A percentile compares a stretch with the other conserved stretches of the same genome.
Evolutionary conservation across 2,329 filamentous ascomycete genomes (phyloP).

Genomic region (Calonectria leucothoes): DNA sequence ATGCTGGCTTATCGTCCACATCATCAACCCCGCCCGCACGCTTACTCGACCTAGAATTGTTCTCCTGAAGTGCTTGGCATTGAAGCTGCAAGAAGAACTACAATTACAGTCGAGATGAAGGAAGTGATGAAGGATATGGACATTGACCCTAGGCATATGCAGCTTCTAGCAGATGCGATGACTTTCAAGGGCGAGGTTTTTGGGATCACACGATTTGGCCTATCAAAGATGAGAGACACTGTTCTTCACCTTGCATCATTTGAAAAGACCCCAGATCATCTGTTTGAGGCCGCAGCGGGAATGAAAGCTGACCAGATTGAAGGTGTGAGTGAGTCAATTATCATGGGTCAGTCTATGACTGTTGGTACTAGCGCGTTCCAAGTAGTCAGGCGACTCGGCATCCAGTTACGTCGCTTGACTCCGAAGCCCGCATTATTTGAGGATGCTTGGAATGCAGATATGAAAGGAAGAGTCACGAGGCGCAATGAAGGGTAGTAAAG

Average conservation of each 20-base stretch:
- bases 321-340: conserved; percentile 96
- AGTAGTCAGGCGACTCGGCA: conserved; percentile 81
- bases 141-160: conserved; percentile 98
- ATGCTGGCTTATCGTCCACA: too few relatives aligned
- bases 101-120: conserved; percentile 89
- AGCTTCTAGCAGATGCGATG: conserved; percentile 97
- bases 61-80: conserved; percentile 92
- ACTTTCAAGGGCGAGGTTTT: conserved; percentile 98
- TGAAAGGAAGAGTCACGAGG: conserved; percentile 32
- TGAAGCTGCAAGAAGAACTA: conserved; percentile 88
- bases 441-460: conserved; percentile 65
- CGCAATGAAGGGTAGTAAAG: too few relatives aligned
- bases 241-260: conserved; percentile 96
- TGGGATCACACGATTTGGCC: conserved; percentile 94
- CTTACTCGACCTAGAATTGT: too few relatives aligned
- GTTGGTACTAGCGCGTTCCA: conserved; percentile 94
- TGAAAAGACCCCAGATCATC: conserved; percentile 97
- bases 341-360: conserved; percentile 95
- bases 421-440: conserved; percentile 77
- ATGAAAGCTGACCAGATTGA: conserved; percentile 95
- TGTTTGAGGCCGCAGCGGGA: conserved; percentile 92
- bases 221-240: conserved; percentile 95
- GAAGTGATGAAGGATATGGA: conserved; percentile 93
- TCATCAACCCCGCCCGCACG: too few relatives aligned
- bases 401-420: conserved; percentile 68